Conservation (phyloP, 371 early-diverging fungal genomes). For the Nematocida major region DNA sequence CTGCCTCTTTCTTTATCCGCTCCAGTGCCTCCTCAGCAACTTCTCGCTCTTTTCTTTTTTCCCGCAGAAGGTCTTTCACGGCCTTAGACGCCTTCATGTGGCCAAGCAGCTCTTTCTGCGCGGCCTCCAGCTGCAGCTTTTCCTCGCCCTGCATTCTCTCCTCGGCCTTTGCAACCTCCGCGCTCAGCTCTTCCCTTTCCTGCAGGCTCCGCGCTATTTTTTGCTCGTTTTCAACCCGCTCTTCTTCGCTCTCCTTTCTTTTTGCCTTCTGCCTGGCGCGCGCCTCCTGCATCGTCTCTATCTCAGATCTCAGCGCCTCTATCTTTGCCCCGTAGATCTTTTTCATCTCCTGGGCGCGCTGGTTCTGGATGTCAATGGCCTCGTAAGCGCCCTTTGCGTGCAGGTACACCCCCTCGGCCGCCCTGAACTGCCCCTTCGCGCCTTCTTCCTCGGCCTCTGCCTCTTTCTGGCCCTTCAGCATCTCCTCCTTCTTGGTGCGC, state of each 20-base stretch:
- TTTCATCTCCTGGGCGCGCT: conserved; percentile 70
- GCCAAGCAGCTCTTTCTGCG: not conserved
- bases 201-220: not conserved
- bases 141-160: not conserved
- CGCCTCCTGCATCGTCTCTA: conserved; percentile 2
- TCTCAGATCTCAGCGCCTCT: not conserved
- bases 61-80: not conserved
- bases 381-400: not conserved
- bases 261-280: not conserved
- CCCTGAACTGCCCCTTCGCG: not conserved
- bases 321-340: conserved; percentile 71
- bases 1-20: not conserved
- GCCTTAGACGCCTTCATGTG: not conserved
- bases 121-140: not conserved
- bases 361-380: conserved; percentile 67
- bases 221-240: conserved; percentile 9
- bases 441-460: conserved; percentile 11
- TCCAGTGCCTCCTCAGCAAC: not conserved
- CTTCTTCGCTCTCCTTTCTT: conserved; percentile 19
- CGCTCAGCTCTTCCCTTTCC: not conserved
- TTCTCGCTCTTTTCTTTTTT: conserved; percentile 14
- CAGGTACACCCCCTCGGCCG: not conserved
- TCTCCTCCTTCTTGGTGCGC: conserved; percentile 72
- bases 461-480: conserved; percentile 57
- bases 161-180: conserved; percentile 15